Evolutionary conservation across 2,329 filamentous ascomycete species (phyloP), one percentile per base, ranked within the genome.

Genomic region (Alternaria novae-zelandiae): DNA sequence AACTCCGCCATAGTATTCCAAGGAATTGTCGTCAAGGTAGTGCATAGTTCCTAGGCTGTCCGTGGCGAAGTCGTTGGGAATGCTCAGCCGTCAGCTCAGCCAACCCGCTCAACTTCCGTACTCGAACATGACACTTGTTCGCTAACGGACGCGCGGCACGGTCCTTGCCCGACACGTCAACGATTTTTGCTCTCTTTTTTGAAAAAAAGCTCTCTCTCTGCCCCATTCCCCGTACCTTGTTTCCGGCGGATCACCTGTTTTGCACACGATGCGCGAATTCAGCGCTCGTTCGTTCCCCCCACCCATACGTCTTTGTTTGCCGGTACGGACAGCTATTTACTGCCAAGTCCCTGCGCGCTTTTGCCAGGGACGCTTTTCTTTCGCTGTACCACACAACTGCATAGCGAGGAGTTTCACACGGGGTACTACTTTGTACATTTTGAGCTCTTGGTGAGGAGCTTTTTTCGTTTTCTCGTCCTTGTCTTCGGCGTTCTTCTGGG

Each of bases 401-500:
- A 77, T 77, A 77, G 74, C 74, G 74, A 70, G 74, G 74, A 71
- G 74, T 77, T 74, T 65, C 61, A n/a, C 12, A 49, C 17, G 54
- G 47, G 26, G 23, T 45, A 32, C 49, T 66, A n/a, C 32, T 68
- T 54, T 69, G 61, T 67, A 69, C 63, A 66, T 66, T 63, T n/a
- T 57, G 54, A 67, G 67, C 65, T 72, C 69, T 67, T 64, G 64
- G 64, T 61, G 58, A 51, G 57, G 67, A 69, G 69, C 20, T 44
- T 59, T 23, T 32, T 26, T 44, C 15, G 21, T 36, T 23, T 21
- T 25, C 11, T 41, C 50, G 43, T 43, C 30, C 64, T 54, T 62
- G 53, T 50, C 46, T 43, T 45, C 53, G 63, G 57, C 54, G 59
- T 61, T 63, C 54, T 20, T 25, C 36, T 41, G 36, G 20, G 20